A percentile compares a stretch with the other conserved stretches of the same genome.
Conservation (phyloP, 495 filamentous ascomycete genomes). For the Aspergillus mulundensis region DNA sequence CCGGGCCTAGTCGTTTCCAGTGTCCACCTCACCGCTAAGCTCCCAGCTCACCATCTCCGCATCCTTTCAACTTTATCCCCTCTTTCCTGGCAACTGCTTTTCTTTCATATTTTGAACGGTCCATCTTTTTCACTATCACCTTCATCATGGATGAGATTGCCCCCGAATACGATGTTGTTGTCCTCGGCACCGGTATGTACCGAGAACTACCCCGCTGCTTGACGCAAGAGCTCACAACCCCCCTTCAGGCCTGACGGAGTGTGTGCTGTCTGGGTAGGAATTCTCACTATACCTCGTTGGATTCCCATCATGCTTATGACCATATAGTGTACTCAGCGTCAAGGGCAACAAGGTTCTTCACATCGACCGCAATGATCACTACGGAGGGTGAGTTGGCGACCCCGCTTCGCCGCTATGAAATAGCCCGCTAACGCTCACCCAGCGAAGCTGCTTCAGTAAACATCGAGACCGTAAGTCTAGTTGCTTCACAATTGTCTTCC, state of each 20-base stretch:
- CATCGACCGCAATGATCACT: slow-evolving; percentile 98
- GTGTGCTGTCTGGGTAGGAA: slow-evolving; percentile 89
- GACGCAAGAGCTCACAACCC: slow-evolving; percentile 30
- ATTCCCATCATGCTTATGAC: slow-evolving; percentile 5
- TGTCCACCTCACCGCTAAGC: slow-evolving; percentile 12
- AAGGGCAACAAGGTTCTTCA: slow-evolving; percentile 99
- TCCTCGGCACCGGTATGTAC: slow-evolving; percentile 86
- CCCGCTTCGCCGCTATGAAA: slow-evolving; percentile 11
- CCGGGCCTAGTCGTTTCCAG: slow-evolving; percentile 6
- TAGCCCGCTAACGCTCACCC: slow-evolving; percentile 30
- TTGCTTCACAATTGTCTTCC: neutral
- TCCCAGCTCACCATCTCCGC: slow-evolving; percentile 16
- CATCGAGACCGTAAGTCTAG: slow-evolving; percentile 71
- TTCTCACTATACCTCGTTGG: neutral
- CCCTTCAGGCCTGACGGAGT: slow-evolving; percentile 85
- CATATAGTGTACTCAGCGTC: slow-evolving; percentile 81
- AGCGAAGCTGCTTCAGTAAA: slow-evolving; percentile 94
- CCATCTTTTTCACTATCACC: slow-evolving; percentile 15
- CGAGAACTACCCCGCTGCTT: slow-evolving; percentile 37
- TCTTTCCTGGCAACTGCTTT: slow-evolving; percentile 1
- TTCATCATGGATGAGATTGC: slow-evolving; percentile 89
- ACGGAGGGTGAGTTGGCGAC: slow-evolving; percentile 75
- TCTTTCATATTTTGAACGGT: slow-evolving; percentile 16
- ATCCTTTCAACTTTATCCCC: slow-evolving; percentile 12
- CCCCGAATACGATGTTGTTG: slow-evolving; percentile 95